Conservation (phyloP, 2,329 filamentous ascomycete species). For the Fusarium verrucosum region DNA sequence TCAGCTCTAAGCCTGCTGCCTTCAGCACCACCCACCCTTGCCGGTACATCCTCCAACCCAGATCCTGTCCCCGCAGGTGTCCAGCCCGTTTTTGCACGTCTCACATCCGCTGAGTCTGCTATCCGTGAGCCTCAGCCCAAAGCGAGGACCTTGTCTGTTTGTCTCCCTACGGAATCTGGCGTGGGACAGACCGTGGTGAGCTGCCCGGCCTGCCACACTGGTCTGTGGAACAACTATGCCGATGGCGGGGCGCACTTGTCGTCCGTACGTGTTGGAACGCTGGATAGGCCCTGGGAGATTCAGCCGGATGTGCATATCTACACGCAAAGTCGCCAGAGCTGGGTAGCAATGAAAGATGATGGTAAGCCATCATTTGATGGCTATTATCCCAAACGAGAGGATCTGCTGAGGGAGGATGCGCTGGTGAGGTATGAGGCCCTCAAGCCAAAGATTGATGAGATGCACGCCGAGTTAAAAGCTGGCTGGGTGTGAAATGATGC, state of each 20-base stretch:
- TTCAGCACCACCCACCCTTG: slow-evolving; percentile 37
- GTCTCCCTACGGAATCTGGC: slow-evolving; percentile 53
- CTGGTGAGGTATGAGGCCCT: slow-evolving; percentile 45
- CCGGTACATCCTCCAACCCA: slow-evolving; percentile 24
- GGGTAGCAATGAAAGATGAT: slow-evolving; percentile 50
- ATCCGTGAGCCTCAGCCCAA: neutral
- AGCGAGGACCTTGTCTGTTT: slow-evolving; percentile 35
- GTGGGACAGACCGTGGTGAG: slow-evolving; percentile 53
- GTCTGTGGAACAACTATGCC: slow-evolving; percentile 55
- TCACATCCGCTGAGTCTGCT: slow-evolving; percentile 29
- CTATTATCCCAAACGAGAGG: slow-evolving; percentile 48
- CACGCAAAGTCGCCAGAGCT: slow-evolving; percentile 51
- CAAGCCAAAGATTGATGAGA: slow-evolving; percentile 31
- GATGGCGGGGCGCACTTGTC: slow-evolving; percentile 45
- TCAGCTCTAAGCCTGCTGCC: slow-evolving; percentile 47
- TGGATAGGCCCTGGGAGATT: slow-evolving; percentile 52
- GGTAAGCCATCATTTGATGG: slow-evolving; percentile 51
- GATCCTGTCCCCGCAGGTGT: slow-evolving; percentile 16
- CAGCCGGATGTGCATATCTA: slow-evolving; percentile 59
- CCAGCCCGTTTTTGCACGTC: slow-evolving; percentile 34
- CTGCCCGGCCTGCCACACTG: slow-evolving; percentile 55
- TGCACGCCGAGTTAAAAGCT: slow-evolving; percentile 29
- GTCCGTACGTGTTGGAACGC: slow-evolving; percentile 56
- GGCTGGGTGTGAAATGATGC: neutral
- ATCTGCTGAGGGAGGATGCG: slow-evolving; percentile 48